Base-by-base conservation (phyloP, 352 stramenopile species). In the Phytophthora meadii region DNA sequence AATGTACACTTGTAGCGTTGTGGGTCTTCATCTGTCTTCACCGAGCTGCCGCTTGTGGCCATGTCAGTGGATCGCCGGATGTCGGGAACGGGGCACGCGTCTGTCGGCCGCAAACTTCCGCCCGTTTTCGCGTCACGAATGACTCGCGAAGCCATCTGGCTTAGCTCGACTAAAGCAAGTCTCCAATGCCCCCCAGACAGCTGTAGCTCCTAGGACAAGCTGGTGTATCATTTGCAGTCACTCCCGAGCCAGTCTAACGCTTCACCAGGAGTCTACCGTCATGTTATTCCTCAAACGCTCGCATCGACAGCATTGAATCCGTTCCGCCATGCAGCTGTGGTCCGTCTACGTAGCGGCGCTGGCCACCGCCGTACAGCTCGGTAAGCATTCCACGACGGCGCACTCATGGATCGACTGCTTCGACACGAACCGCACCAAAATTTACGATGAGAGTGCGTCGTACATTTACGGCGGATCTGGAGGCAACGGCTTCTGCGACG, bases 381-480 rank as follows among this genome's bases (percentile, higher is more conserved):
- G 65, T 77, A 53, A 74, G 73, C 22, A 61, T 83, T 87, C 81
- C 65, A 82, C 74, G 76, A 84, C 78, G 0, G 77, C 77, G 15
- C 84, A 93, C 65, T 76, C 82, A 10, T 91, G 82, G 81, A 83
- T 90, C 54, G 79, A 88, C 60, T 88, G 79, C 27, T 42, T 88
- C 46, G 74, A 84, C 70, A 89, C 76, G 48, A 74, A 80, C 62
- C 69, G 78, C 46, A 74, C 64, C 5, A 88, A 88, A 15, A 24
- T 64, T 8, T 90, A 92, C 55, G 74, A 90, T 48, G 61, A 87
- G 50, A 88, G 74, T 34, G 77, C 47, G 7, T 72, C 77, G 42
- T 92, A 90, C 67, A 90, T 92, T 61, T 92, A 76, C 45, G 79
- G 80, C 34, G 83, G 83, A 25, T 55, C 76, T 22, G 76, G 81